These are phyloP conservation scores for Monosporozyma aerobia DNA, from an alignment of 805 yeast genomes.

Conservation along the genomic window DNA sequence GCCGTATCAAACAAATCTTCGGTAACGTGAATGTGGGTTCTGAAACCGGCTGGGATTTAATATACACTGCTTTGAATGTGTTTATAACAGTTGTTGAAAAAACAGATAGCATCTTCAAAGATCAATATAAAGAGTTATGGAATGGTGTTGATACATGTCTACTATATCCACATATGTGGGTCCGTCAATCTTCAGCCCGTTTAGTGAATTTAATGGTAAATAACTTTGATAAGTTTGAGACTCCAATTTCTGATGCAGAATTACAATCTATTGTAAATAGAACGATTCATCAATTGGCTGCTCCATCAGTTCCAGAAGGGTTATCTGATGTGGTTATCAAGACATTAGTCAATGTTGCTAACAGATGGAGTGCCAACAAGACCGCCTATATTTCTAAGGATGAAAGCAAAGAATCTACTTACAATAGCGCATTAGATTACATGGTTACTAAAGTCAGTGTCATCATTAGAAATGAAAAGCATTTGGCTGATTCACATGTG, in stretches of 20 bases:
- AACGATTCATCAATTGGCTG: conserved; percentile 68
- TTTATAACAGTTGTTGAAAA: conserved; percentile 37
- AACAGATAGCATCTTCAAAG: conserved; percentile 25
- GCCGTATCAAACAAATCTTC: conserved; percentile 29
- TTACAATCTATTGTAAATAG: conserved; percentile 63
- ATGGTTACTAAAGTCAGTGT: conserved; percentile 53
- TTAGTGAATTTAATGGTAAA: conserved; percentile 46
- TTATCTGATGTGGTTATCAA: conserved; percentile 58
- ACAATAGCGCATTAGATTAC: conserved; percentile 20
- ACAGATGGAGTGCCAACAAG: conserved; percentile 47
- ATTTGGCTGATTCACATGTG: conserved; percentile 40
- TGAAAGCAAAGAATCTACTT: conserved; percentile 15
- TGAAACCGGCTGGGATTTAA: conserved; percentile 63
- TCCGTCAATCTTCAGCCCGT: conserved; percentile 58
- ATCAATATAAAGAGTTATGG: conserved; percentile 40
- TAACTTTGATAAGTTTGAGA: conserved; percentile 28
- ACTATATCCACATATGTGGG: conserved; percentile 88
- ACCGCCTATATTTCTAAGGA: conserved; percentile 32
- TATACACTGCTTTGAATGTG: conserved; percentile 56
- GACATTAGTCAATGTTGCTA: conserved; percentile 51
- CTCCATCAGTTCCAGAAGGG: conserved; percentile 59
- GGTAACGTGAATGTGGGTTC: conserved; percentile 33
- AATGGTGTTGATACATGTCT: conserved; percentile 41
- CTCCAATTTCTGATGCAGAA: conserved; percentile 35
- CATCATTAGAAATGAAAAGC: conserved; percentile 57